Evolutionary conservation across 2,329 filamentous ascomycete species (phyloP), one percentile per base, ranked within the genome.

Genomic region (Fusarium annulatum): DNA sequence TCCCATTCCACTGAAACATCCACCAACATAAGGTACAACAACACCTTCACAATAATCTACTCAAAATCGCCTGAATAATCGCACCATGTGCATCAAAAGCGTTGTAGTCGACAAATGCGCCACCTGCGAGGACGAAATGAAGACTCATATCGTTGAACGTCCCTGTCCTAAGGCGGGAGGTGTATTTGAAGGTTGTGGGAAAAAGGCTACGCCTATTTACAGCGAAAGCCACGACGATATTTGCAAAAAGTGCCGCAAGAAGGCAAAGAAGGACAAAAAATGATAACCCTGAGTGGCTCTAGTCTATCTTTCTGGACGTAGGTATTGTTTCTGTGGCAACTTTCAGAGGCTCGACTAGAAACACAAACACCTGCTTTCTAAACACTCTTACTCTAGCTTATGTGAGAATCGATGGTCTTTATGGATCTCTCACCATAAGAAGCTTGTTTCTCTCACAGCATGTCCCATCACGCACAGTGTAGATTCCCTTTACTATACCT

Each of bases 321-420:
- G 5, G 9, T 5, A 5, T 15, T 15, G 0, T 21, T 28, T 8
- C 4, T 28, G 26, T 4, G 6, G 26, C 0, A 5, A 7, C 1
- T 21, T 21, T 6, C 9, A 15, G 18, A 48, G 1, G 2, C 9
- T 21, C 28, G 19, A 4, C 14, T 21, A 48, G 18, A 1, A 28
- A 21, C 10, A 3, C 10, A 10, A 21, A 1, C 0, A 3, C 21
- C 19, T 7, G 7, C 5, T 21, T 48, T 3, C 12, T 30, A 4
- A n/a, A 48, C 6, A 1, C 6, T 8, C 2, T 21, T 1, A 3
- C 12, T 48, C 1, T 7, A 4, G 15, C 0, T 10, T 15, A 5
- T 12, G 10, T 21, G 5, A 3, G 7, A 7, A 28, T 10, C 1
- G 4, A 28, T 2, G 3, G 3, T 2, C 9, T 15, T 16, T 15